phyloP scores from a whole-genome alignment of 2,329 filamentous ascomycete genomes.

The Didymella exigua region DNA sequence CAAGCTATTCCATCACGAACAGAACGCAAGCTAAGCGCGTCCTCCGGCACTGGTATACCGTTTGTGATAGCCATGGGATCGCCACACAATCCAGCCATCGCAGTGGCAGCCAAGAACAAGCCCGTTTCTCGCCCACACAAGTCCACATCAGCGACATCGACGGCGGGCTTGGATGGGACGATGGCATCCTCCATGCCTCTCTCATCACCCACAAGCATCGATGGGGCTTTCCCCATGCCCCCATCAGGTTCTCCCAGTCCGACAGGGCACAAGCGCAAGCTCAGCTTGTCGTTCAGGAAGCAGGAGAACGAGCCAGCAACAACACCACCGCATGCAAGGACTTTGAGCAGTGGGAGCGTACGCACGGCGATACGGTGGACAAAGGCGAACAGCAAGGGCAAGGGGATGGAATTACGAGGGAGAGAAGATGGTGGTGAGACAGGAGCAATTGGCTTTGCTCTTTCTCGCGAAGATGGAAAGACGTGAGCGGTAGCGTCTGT shows the following conservation, averaged over 20 bases:
- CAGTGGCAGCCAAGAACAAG: constrained; percentile 23
- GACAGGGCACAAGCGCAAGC: constrained; percentile 7
- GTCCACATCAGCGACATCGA: constrained; percentile 20
- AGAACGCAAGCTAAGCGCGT: constrained; percentile 26
- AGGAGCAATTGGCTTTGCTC: background rate
- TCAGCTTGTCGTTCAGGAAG: constrained; percentile 14
- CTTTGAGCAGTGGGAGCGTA: constrained; percentile 31
- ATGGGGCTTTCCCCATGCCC: background rate
- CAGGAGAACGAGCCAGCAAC: constrained; percentile 11
- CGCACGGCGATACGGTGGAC: constrained; percentile 30
- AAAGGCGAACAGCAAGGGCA: constrained; percentile 21
- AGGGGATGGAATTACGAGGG: constrained; percentile 21
- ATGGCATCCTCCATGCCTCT: constrained; percentile 37
- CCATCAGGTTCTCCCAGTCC: background rate
- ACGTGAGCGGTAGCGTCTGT: background rate
- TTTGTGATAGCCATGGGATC: constrained; percentile 41
- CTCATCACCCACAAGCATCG: constrained; percentile 21
- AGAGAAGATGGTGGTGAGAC: constrained; percentile 29
- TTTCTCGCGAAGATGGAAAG: background rate
- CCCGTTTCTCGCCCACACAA: constrained; percentile 25
- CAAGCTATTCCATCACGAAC: constrained; percentile 8
- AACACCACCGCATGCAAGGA: constrained; percentile 30
- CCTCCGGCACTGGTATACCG: constrained; percentile 30
- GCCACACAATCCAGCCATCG: constrained; percentile 38
- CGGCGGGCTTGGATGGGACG: constrained; percentile 38